These are phyloP conservation scores for Calycina marina DNA, from an alignment of 2,329 filamentous ascomycete genomes.

Conservation along the genomic window DNA sequence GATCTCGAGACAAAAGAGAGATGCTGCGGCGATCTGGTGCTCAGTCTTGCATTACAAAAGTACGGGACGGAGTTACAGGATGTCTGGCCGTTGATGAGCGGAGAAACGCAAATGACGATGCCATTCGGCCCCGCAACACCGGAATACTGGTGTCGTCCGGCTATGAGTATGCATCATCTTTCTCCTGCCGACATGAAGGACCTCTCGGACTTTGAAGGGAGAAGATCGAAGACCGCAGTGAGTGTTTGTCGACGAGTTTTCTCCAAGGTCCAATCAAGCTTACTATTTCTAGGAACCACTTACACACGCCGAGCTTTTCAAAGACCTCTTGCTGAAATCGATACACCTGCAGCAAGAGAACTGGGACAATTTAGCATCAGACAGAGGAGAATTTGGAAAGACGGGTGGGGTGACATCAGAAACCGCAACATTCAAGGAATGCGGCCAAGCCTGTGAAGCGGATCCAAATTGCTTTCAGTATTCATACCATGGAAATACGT, in stretches of 20 bases:
- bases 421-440: slow-evolving; percentile 28
- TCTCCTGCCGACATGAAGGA: slow-evolving; percentile 4
- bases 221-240: slow-evolving; percentile 4
- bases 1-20: slow-evolving; percentile 27
- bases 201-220: slow-evolving; percentile 30
- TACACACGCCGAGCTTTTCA: slow-evolving; percentile 33
- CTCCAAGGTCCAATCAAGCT: slow-evolving; percentile 7
- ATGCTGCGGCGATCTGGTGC: slow-evolving; percentile 39
- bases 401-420: slow-evolving; percentile 1
- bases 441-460: slow-evolving; percentile 31
- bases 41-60: slow-evolving; percentile 32
- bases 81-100: slow-evolving; percentile 10
- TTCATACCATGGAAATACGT: slow-evolving; percentile 12
- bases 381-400: too few relatives aligned
- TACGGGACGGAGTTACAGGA: slow-evolving; percentile 22
- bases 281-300: slow-evolving; percentile 1
- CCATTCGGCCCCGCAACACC: slow-evolving; percentile 6
- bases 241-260: slow-evolving; percentile 9
- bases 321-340: slow-evolving; percentile 30
- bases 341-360: slow-evolving; percentile 28
- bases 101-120: slow-evolving; percentile 5
- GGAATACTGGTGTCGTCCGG: slow-evolving; percentile 9
- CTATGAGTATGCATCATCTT: slow-evolving; percentile 9
- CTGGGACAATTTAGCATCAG: slow-evolving; percentile 35
- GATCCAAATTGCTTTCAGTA: slow-evolving; percentile 23